phyloP scores from a whole-genome alignment of 495 filamentous ascomycete species.

The Tricharina praecox region DNA sequence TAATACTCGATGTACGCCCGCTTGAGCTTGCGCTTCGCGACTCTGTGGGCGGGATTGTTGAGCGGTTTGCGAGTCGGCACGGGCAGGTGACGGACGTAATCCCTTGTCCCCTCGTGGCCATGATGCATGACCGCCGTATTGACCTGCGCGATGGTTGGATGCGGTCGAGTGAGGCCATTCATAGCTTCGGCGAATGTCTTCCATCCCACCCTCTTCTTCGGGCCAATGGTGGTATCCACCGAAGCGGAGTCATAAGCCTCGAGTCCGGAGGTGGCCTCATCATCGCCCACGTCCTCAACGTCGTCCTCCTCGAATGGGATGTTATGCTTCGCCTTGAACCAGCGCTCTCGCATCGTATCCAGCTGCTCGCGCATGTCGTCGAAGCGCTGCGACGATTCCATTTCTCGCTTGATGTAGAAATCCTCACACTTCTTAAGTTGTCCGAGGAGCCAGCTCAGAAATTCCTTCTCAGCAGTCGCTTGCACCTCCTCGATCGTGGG shows the following conservation, averaged over 20 bases:
- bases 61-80: conserved; percentile 11
- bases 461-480: conserved; percentile 34
- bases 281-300: conserved; percentile 7
- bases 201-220: conserved; percentile 2
- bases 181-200: conserved; percentile 22
- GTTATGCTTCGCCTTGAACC: conserved; percentile 29
- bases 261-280: not conserved
- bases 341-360: conserved; percentile 49
- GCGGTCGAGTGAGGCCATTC: conserved; percentile 31
- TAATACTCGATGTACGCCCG: conserved; percentile 83
- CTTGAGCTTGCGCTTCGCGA: conserved; percentile 79
- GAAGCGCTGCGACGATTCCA: conserved; percentile 42
- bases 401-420: conserved; percentile 51
- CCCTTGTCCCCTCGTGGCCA: conserved; percentile 29
- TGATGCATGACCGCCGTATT: conserved; percentile 27
- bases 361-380: conserved; percentile 46
- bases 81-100: conserved; percentile 16
- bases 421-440: conserved; percentile 50
- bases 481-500: conserved; percentile 20
- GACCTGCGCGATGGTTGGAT: conserved; percentile 33
- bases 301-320: conserved; percentile 34
- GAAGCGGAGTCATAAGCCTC: not conserved
- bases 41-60: conserved; percentile 20
- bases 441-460: conserved; percentile 46
- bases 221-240: not conserved